Evolutionary conservation across 108 stramenopile species (phyloP).

Genomic region (Parmales sp.): DNA sequence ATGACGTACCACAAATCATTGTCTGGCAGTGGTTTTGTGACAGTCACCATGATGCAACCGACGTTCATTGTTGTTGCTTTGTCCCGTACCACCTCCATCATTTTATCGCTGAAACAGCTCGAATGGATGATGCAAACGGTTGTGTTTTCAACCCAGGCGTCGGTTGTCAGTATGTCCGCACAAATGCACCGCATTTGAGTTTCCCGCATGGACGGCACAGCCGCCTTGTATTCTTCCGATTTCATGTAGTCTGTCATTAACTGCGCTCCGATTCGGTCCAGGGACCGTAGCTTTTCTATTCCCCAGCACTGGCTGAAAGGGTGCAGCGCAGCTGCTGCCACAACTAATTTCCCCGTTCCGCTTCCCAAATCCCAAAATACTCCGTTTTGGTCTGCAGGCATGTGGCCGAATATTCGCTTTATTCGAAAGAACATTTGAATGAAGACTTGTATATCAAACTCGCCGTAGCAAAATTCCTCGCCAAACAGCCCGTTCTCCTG

Average conservation of each 20-base stretch:
- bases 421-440: not conserved
- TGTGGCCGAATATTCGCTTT: slow-evolving; percentile 1
- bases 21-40: not conserved
- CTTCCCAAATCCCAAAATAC: slow-evolving; percentile 2
- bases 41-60: not conserved
- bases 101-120: not conserved
- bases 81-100: not conserved
- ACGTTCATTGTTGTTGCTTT: not conserved
- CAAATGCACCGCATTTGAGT: not conserved
- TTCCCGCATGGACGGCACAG: not conserved
- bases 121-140: not conserved
- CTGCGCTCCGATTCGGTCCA: not conserved
- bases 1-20: not conserved
- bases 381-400: not conserved
- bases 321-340: not conserved
- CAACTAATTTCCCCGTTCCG: not conserved
- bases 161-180: not conserved
- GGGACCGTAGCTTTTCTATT: not conserved
- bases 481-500: not conserved
- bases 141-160: slow-evolving; percentile 6
- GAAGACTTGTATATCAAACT: not conserved
- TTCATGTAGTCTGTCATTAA: not conserved
- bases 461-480: not conserved
- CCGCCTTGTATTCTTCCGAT: not conserved
- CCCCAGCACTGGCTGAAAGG: slow-evolving; percentile 1